Conservation (phyloP, 148 eudicot genomes). For the Selenicereus undatus region DNA sequence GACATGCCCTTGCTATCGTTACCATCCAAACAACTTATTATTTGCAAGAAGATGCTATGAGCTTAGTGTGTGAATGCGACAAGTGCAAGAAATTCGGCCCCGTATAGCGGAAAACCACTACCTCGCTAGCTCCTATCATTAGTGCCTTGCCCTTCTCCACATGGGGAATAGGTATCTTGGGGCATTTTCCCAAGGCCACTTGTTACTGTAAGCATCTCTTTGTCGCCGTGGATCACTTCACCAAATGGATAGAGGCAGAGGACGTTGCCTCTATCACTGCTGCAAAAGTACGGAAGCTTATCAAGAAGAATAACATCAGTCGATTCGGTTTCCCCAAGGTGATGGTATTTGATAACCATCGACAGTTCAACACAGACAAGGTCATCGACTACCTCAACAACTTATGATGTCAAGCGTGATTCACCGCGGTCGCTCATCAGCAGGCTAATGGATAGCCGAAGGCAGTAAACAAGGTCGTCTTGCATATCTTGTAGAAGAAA, state of each 20-base stretch:
- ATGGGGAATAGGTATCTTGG: constrained; percentile 14
- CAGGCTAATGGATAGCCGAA: neutral
- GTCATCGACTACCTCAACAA: neutral
- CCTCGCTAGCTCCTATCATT: neutral
- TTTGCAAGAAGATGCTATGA: neutral
- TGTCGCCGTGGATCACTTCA: constrained; percentile 4
- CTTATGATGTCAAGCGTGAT: neutral
- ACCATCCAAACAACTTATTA: neutral
- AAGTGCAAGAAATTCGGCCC: neutral
- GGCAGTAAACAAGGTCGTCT: neutral
- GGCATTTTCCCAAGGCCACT: neutral
- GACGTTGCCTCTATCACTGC: neutral
- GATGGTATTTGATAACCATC: neutral
- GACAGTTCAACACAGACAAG: neutral
- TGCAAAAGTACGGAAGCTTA: neutral
- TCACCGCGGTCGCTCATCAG: neutral
- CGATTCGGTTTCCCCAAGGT: neutral
- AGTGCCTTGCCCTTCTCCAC: neutral
- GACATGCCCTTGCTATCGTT: neutral
- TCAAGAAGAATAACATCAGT: neutral
- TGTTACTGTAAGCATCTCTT: neutral
- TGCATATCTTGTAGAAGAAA: neutral
- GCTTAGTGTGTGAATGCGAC: neutral
- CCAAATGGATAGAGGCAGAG: constrained; percentile 16
- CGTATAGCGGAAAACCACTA: neutral